phyloP scores from a whole-genome alignment of 345 rosid genomes.

The Boechera stricta region DNA sequence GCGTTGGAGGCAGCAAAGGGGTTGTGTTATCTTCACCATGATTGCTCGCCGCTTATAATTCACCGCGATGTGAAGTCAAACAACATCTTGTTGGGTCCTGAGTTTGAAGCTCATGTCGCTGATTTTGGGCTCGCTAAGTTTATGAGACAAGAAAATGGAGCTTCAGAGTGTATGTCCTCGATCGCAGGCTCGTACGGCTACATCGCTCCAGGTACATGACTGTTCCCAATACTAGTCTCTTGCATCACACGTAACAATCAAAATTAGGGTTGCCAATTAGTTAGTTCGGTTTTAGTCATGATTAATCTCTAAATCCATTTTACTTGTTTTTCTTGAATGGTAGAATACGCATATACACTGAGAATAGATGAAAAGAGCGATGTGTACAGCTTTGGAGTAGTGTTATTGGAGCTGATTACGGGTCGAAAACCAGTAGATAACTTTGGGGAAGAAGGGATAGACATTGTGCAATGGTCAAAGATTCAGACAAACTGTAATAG shows the following conservation, averaged over 20 bases:
- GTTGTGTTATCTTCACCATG: conserved; percentile 91
- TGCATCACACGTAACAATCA: conserved; percentile 9
- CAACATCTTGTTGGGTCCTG: conserved; percentile 81
- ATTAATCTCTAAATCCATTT: neutral
- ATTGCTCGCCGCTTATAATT: conserved; percentile 85
- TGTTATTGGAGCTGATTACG: conserved; percentile 71
- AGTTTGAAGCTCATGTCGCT: conserved; percentile 94
- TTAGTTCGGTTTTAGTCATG: neutral
- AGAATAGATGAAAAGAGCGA: conserved; percentile 91
- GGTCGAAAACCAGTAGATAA: conserved; percentile 85
- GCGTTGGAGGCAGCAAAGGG: conserved; percentile 95
- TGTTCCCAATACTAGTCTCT: neutral
- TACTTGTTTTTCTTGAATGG: neutral
- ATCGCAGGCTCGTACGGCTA: conserved; percentile 96
- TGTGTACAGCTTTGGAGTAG: conserved; percentile 93
- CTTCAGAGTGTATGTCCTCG: conserved; percentile 97
- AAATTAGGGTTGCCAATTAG: neutral
- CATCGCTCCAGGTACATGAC: conserved; percentile 89
- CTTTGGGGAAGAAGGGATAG: conserved; percentile 82
- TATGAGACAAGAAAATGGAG: conserved; percentile 73
- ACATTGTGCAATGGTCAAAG: conserved; percentile 90
- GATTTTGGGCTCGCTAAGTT: conserved; percentile 96
- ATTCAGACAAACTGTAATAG: conserved; percentile 59
- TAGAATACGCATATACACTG: conserved; percentile 91
- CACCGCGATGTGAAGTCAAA: conserved; percentile 95